Percentiles rank a stretch among this genome's conserved stretches.
These are phyloP conservation scores for Achaetomiella virescens DNA, from an alignment of 495 filamentous ascomycete genomes.

Conservation along the genomic window DNA sequence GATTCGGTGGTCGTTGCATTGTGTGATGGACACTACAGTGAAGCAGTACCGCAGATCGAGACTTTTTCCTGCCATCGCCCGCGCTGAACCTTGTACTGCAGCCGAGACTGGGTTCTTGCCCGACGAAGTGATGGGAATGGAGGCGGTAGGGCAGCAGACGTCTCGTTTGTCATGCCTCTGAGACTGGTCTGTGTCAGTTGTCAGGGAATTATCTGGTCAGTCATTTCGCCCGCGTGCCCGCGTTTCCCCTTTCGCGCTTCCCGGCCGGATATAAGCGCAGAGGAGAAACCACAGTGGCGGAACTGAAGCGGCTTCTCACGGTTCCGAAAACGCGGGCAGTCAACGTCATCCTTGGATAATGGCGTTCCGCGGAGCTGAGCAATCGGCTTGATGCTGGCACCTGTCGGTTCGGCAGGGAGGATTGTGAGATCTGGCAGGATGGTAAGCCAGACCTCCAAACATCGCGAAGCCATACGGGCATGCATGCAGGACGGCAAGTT, in stretches of 20 bases:
- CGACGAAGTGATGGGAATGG: background rate
- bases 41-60: conserved; percentile 23
- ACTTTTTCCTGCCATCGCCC: conserved; percentile 26
- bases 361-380: background rate
- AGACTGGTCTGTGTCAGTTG: background rate
- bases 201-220: background rate
- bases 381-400: background rate
- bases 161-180: conserved; percentile 11
- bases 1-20: conserved; percentile 4
- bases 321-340: background rate
- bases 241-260: background rate
- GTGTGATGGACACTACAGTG: conserved; percentile 10
- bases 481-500: background rate
- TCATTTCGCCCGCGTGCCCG: background rate
- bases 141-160: conserved; percentile 2
- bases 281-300: background rate
- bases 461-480: background rate
- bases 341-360: background rate
- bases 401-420: background rate
- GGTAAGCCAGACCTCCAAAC: background rate
- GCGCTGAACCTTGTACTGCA: conserved; percentile 18
- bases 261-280: background rate
- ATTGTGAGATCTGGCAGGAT: background rate
- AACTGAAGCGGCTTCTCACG: background rate
- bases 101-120: background rate